phyloP scores from a whole-genome alignment of 352 stramenopile species.

The Pythium dissotocum region DNA sequence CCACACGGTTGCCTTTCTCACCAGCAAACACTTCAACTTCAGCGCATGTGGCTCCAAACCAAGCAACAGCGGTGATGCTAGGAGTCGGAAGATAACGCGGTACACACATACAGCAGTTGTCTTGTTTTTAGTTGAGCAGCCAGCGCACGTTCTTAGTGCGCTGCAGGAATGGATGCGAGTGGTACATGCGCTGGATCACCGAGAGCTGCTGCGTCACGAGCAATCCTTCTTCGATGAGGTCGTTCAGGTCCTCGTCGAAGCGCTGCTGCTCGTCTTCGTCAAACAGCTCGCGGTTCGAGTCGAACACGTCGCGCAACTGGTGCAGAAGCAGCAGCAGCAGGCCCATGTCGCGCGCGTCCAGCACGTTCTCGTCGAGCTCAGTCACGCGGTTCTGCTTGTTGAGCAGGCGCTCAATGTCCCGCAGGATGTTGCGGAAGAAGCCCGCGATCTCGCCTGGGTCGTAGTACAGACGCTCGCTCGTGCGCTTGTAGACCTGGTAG shows the following conservation, averaged over 20 bases:
- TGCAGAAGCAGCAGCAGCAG: constrained; percentile 75
- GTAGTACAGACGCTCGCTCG: constrained; percentile 79
- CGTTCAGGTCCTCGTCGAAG: constrained; percentile 81
- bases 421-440: constrained; percentile 77
- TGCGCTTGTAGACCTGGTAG: constrained; percentile 73
- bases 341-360: constrained; percentile 68
- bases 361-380: constrained; percentile 34
- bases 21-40: no score
- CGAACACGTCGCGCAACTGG: constrained; percentile 75
- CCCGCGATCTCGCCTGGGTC: constrained; percentile 71
- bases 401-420: constrained; percentile 81
- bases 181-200: constrained; percentile 88
- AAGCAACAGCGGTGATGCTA: no score
- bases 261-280: constrained; percentile 78
- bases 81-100: no score
- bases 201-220: constrained; percentile 80
- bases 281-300: constrained; percentile 69
- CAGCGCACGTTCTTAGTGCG: constrained; percentile 54
- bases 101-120: no score
- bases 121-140: constrained; percentile 42
- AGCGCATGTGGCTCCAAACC: no score
- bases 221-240: constrained; percentile 75
- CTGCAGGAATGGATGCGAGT: constrained; percentile 80
- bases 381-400: constrained; percentile 75
- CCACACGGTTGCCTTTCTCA: no score